Evolutionary conservation across 805 yeast species (phyloP).

Genomic region (Blastobotrys terrestris): DNA sequence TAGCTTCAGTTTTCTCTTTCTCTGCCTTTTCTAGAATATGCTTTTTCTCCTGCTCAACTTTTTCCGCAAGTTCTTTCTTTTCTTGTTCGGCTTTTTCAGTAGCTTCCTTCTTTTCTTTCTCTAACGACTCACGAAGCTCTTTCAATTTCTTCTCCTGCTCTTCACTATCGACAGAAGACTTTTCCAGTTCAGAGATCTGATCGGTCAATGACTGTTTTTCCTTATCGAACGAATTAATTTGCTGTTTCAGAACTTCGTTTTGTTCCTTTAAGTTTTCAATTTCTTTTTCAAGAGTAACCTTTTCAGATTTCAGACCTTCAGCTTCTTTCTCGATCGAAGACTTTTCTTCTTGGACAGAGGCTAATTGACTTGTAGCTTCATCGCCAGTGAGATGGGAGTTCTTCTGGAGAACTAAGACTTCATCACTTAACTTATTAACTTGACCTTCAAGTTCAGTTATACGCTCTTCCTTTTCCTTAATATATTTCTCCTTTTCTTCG

Average conservation of each 20-base stretch:
- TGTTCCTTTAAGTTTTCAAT: conserved; percentile 20
- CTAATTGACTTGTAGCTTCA: not conserved
- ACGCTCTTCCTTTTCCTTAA: conserved; percentile 20
- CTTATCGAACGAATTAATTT: conserved; percentile 4
- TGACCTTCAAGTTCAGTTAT: conserved; percentile 30
- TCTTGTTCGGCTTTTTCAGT: conserved; percentile 5
- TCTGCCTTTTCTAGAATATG: conserved; percentile 11
- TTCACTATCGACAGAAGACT: conserved; percentile 19
- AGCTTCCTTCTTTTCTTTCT: conserved; percentile 6
- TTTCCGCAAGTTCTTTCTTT: not conserved
- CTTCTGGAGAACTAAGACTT: conserved; percentile 19
- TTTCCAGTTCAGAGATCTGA: not conserved
- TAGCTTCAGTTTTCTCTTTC: not conserved
- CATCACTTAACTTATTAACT: conserved; percentile 24
- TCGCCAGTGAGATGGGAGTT: not conserved
- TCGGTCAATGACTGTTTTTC: not conserved
- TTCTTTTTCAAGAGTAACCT: conserved; percentile 23
- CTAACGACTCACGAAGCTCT: conserved; percentile 13
- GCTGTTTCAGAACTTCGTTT: conserved; percentile 7
- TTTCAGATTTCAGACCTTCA: conserved; percentile 18
- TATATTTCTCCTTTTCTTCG: not conserved
- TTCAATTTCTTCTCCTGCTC: conserved; percentile 19
- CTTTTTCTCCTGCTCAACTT: conserved; percentile 5
- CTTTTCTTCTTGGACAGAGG: not conserved
- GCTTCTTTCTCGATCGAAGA: conserved; percentile 7